These are phyloP conservation scores for Solanum hybrid DNA, from an alignment of 305 asterid genomes.

Conservation along the genomic window DNA sequence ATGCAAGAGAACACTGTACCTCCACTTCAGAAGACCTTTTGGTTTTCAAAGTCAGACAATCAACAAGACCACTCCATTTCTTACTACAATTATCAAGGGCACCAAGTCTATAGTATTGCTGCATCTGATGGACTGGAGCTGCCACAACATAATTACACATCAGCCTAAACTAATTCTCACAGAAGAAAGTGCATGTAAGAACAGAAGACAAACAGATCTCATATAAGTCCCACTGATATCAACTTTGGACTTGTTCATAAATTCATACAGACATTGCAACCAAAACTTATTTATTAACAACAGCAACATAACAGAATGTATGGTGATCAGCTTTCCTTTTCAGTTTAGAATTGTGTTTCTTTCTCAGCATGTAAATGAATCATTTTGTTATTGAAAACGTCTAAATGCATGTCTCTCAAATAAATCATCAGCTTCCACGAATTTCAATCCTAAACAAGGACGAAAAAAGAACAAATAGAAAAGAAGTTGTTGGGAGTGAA, in stretches of 20 bases:
- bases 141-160: constrained; percentile 20
- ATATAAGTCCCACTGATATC: not conserved
- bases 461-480: not conserved
- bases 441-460: not conserved
- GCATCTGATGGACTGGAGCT: constrained; percentile 92
- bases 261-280: not conserved
- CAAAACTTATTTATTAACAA: not conserved
- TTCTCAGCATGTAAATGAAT: not conserved
- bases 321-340: not conserved
- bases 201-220: not conserved
- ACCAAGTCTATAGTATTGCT: constrained; percentile 85
- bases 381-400: not conserved
- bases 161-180: not conserved
- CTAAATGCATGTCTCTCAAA: not conserved
- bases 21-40: constrained; percentile 56
- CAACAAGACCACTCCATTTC: constrained; percentile 59
- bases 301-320: not conserved
- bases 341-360: not conserved
- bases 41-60: constrained; percentile 75
- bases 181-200: not conserved
- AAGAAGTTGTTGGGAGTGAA: not conserved
- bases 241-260: not conserved
- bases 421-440: not conserved
- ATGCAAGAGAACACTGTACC: constrained; percentile 28
- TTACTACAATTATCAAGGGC: constrained; percentile 57